These are phyloP conservation scores for Holtermannia corniformis DNA, from an alignment of 768 basidiomycete genomes.

Conservation along the genomic window DNA sequence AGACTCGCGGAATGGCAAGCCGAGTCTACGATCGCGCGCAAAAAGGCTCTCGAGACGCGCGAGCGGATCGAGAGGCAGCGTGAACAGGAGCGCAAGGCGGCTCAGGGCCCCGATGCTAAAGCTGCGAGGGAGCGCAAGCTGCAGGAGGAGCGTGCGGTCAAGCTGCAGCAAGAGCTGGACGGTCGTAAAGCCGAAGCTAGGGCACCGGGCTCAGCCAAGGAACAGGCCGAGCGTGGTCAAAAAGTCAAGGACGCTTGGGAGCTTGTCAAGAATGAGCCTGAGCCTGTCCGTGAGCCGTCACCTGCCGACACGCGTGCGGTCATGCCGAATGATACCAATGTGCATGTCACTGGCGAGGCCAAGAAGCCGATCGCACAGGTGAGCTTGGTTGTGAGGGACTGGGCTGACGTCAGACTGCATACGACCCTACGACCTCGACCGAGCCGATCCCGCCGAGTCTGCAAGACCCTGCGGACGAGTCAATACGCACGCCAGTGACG, in stretches of 20 bases:
- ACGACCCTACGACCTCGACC: slow-evolving; percentile 31
- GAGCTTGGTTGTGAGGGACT: slow-evolving; percentile 4
- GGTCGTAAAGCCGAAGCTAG: slow-evolving; percentile 7
- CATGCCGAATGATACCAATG: slow-evolving; percentile 13
- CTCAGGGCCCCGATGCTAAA: slow-evolving; percentile 9
- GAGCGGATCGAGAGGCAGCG: slow-evolving; percentile 25
- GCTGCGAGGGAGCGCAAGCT: slow-evolving; percentile 8
- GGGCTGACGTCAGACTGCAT: slow-evolving; percentile 10
- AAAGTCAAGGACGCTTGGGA: slow-evolving; percentile 41
- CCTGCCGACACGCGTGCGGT: slow-evolving; percentile 22
- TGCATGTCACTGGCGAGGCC: slow-evolving; percentile 4
- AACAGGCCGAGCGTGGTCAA: slow-evolving; percentile 18
- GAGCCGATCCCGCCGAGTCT: slow-evolving; percentile 28
- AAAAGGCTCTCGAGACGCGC: slow-evolving; percentile 26
- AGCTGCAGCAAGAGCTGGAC: slow-evolving; percentile 12
- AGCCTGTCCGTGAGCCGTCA: slow-evolving; percentile 2
- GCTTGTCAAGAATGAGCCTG: slow-evolving; percentile 19
- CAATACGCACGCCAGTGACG: too few relatives aligned
- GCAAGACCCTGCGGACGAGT: slow-evolving; percentile 9
- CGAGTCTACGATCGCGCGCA: slow-evolving; percentile 30
- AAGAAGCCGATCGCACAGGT: slow-evolving; percentile 11
- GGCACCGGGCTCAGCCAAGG: slow-evolving; percentile 15
- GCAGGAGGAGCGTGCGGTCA: slow-evolving; percentile 9
- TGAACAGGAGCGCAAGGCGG: slow-evolving; percentile 7
- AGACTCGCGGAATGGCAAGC: slow-evolving; percentile 22